Evolutionary conservation across 1,284 basidiomycete species (phyloP), one percentile per base, ranked within the genome.

Genomic region (Naganishia liquefaciens): DNA sequence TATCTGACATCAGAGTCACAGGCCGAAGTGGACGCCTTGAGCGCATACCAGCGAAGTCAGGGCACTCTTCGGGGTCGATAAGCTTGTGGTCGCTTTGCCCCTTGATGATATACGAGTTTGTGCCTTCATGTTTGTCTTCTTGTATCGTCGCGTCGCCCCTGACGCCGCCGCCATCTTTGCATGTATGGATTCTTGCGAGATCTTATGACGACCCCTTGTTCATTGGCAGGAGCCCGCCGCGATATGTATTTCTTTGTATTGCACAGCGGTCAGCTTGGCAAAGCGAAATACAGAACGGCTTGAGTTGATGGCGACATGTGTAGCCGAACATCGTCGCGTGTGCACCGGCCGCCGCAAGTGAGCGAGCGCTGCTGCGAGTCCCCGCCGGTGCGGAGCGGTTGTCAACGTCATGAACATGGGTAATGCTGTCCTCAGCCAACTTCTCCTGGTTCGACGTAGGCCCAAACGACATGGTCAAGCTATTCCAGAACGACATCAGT

Each of bases 1-100:
- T 94, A 79, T 84, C 94, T 69, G 92, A 94, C 81, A 89, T 88
- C 74, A 84, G 93, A 64, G 89, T 93, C 75, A 88, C 40, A 60
- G 57, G 57, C 57, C 37, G 57, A 60, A 37, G 57, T 60, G 33
- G 57, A 60, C 44, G 57, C 57, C 4, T 40, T 60, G 57, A 60
- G 50, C 46, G 39, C 57, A 68, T 91, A 91, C 62, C 93, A 93
- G 73, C 75, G 77, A 60, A 75, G 76, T 70, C 75, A 75, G 37
- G 71, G 75, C 37, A 75, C 76, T n/a, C 72, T 75, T 5, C 75
- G 76, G 9, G 71, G 77, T 21, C 72, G 74, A 54, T 72, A 61
- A 65, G 40, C 27, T 25, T 19, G 5, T 60, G n/a, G n/a, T n/a
- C n/a, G n/a, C 13, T 25, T 21, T 40, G 42, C 28, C 42, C 17